Evolutionary conservation across 495 filamentous ascomycete genomes (phyloP), one percentile per base, ranked within the genome.

Genomic region (Viridothelium virens): DNA sequence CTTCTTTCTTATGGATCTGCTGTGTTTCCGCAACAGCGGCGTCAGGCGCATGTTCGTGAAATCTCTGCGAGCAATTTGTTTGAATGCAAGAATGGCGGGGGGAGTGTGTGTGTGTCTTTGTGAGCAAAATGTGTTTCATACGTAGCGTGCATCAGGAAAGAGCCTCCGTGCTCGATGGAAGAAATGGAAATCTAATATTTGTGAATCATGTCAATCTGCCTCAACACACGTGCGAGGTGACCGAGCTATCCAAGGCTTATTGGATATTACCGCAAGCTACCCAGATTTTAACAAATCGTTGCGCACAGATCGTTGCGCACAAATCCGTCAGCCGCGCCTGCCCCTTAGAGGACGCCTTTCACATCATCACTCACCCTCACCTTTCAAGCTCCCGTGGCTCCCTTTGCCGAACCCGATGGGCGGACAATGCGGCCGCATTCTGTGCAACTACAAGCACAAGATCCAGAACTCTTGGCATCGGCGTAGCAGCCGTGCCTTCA

Each of bases 121-220:
- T 59, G 53, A 59, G 53, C 25, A 59, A 59, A 59, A 59, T 36
- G 6, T 59, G 53, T 6, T 59, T 59, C 53, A 6, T 59, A 59
- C 53, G 53, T 59, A 59, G 53, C 53, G 53, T 59, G 53, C 53
- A 59, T 59, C 31, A 36, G 31, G 53, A 31, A 59, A 5, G 53
- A 36, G 53, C 53, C 31, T 7, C 14, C 36, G 6, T 18, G 53
- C 53, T 59, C 31, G 53, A 18, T 59, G 53, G 53, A 31, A 59
- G 53, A 11, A 59, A 59, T 36, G 18, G 31, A 18, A 11, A 59
- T 4, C 53, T 59, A 59, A 59, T 59, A 59, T 14, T 1, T 34
- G 53, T 59, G 53, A 59, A 34, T 59, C 31, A 36, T 10, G 3
- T 59, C 31, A 14, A 34, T 44, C 41, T 7, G 41, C 7, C 16